Conservation (phyloP, 2,329 filamentous ascomycete species). For the Cordyceps militaris region DNA sequence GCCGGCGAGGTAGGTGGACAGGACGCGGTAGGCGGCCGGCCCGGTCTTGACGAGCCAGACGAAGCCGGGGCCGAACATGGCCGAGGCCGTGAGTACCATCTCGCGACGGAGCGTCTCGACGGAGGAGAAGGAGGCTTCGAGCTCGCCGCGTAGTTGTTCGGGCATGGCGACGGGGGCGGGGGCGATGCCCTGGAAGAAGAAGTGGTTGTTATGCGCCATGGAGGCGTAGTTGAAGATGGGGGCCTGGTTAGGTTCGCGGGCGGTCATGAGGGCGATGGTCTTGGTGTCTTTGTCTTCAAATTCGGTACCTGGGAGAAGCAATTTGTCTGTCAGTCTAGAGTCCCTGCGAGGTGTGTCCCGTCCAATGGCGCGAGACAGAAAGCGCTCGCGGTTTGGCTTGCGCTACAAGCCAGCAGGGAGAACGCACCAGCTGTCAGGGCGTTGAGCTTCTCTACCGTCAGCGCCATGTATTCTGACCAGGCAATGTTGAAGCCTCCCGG, state of each 20-base stretch:
- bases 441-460: slow-evolving; percentile 72
- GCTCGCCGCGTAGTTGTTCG: slow-evolving; percentile 45
- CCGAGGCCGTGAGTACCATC: slow-evolving; percentile 70
- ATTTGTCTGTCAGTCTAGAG: slow-evolving; percentile 13
- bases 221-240: slow-evolving; percentile 91
- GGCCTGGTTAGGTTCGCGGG: slow-evolving; percentile 71
- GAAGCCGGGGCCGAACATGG: slow-evolving; percentile 96
- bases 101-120: slow-evolving; percentile 74
- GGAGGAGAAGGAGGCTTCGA: slow-evolving; percentile 70
- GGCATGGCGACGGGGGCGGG: slow-evolving; percentile 46
- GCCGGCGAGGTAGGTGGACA: slow-evolving; percentile 87
- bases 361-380: not conserved
- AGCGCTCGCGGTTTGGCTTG: not conserved
- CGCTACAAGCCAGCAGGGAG: not conserved
- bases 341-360: not conserved
- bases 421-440: slow-evolving; percentile 60
- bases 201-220: slow-evolving; percentile 87
- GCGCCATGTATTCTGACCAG: slow-evolving; percentile 74
- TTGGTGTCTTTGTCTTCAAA: slow-evolving; percentile 56
- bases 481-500: slow-evolving; percentile 63
- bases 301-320: slow-evolving; percentile 47
- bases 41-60: slow-evolving; percentile 77
- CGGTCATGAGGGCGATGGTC: slow-evolving; percentile 64
- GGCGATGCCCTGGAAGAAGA: slow-evolving; percentile 62
- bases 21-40: slow-evolving; percentile 53